These are phyloP conservation scores for Oenanthe javanica DNA, from an alignment of 140 eudicot genomes.

Conservation along the genomic window DNA sequence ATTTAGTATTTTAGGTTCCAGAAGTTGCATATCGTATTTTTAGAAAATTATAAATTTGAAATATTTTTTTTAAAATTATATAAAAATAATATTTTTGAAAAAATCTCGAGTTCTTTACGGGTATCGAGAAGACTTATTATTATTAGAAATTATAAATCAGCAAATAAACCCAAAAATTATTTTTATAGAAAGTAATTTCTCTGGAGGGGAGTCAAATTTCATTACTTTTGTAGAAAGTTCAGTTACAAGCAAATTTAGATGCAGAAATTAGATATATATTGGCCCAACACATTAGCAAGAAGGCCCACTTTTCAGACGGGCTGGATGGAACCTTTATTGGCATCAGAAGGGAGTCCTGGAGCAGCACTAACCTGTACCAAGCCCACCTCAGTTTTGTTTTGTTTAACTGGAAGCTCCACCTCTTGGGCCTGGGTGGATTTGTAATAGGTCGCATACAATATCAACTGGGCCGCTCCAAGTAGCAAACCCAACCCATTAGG, in stretches of 20 bases:
- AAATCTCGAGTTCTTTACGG: too few relatives aligned
- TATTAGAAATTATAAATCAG: too few relatives aligned
- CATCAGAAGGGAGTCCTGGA: neutral
- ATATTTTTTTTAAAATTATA: too few relatives aligned
- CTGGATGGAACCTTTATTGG: neutral
- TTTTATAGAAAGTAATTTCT: too few relatives aligned
- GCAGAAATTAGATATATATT: neutral
- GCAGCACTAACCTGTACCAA: constrained; percentile 8
- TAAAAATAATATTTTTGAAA: too few relatives aligned
- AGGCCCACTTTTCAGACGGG: neutral
- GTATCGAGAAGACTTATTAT: too few relatives aligned
- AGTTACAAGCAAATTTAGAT: neutral
- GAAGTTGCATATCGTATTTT: too few relatives aligned
- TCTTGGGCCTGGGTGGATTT: constrained; percentile 45
- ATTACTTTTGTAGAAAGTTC: neutral
- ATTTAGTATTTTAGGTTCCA: too few relatives aligned
- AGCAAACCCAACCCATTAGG: constrained; percentile 63
- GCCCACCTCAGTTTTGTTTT: constrained; percentile 31
- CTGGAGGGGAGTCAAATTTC: neutral
- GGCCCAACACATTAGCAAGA: neutral
- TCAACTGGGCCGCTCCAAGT: constrained; percentile 58
- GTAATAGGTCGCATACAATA: constrained; percentile 58
- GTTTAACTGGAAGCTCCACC: constrained; percentile 22
- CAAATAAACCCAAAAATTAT: too few relatives aligned
- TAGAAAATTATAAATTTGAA: too few relatives aligned